phyloP scores from a whole-genome alignment of 805 yeast genomes.

The Ogataea minuta region DNA sequence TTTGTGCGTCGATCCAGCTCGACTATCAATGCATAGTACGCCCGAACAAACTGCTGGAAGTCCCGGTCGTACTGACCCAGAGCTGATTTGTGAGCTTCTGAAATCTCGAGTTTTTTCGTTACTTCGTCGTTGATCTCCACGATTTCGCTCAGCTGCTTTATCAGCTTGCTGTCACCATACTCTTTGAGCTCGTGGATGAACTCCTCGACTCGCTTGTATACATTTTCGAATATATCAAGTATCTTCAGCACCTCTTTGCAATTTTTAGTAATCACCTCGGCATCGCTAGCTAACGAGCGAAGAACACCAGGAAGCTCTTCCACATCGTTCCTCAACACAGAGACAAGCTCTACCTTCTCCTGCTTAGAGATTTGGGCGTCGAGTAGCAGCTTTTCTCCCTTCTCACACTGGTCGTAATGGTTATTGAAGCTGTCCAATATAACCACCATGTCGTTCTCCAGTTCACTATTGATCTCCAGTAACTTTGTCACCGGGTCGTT shows the following conservation, averaged over 20 bases:
- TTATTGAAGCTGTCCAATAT: slow-evolving; percentile 69
- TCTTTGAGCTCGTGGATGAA: slow-evolving; percentile 26
- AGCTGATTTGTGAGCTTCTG: slow-evolving; percentile 16
- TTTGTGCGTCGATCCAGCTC: slow-evolving; percentile 53
- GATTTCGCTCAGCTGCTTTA: slow-evolving; percentile 21
- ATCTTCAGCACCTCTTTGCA: slow-evolving; percentile 29
- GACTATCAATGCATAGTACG: slow-evolving; percentile 50
- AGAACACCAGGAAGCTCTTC: slow-evolving; percentile 57
- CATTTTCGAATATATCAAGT: slow-evolving; percentile 22
- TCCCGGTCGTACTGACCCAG: slow-evolving; percentile 37
- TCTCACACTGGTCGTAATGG: slow-evolving; percentile 77
- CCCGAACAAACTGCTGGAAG: slow-evolving; percentile 47
- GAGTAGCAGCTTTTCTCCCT: slow-evolving; percentile 42
- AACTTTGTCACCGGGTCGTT: slow-evolving; percentile 25
- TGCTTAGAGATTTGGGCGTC: slow-evolving; percentile 27
- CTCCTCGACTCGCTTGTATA: slow-evolving; percentile 18
- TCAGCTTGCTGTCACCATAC: slow-evolving; percentile 31
- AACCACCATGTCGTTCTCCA: slow-evolving; percentile 70
- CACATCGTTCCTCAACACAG: slow-evolving; percentile 51
- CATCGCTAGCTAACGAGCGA: slow-evolving; percentile 42
- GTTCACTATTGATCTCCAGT: slow-evolving; percentile 40
- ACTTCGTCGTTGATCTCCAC: slow-evolving; percentile 13
- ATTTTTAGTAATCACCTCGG: slow-evolving; percentile 29
- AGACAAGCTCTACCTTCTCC: slow-evolving; percentile 40
- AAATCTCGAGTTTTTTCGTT: slow-evolving; percentile 10